phyloP scores from a whole-genome alignment of 73 alveolate genomes.

The Tetrahymena thermophila region DNA sequence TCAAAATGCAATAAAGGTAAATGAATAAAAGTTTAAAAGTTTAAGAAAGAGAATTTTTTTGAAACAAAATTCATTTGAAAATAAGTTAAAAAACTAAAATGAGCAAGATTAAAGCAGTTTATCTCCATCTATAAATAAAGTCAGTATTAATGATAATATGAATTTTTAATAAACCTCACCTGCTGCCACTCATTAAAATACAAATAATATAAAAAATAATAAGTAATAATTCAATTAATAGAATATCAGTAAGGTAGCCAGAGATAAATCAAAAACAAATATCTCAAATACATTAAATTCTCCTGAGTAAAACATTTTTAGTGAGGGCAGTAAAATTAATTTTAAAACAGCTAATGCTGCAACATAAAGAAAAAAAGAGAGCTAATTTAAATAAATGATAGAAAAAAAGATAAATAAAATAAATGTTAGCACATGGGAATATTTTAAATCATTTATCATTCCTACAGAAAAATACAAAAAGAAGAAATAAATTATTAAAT shows the following conservation, averaged over 20 bases:
- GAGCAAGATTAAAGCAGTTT: neutral
- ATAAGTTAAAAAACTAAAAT: too few species aligned
- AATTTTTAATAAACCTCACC: too few species aligned
- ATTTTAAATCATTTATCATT: neutral
- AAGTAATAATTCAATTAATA: too few species aligned
- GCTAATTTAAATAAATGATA: neutral
- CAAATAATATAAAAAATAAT: too few species aligned
- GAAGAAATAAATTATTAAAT: constrained; percentile 6
- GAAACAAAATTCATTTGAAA: neutral
- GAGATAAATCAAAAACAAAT: neutral
- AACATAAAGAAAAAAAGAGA: neutral
- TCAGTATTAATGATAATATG: too few species aligned
- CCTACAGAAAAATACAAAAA: neutral
- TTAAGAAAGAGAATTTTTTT: neutral
- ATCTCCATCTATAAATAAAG: neutral
- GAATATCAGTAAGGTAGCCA: neutral
- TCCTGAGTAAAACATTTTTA: neutral
- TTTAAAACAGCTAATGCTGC: neutral
- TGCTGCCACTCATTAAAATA: too few species aligned
- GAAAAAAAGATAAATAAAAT: neutral
- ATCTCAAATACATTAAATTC: neutral
- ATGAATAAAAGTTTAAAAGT: neutral
- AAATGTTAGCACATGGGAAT: neutral
- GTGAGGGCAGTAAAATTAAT: neutral
- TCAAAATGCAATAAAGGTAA: neutral